Evolutionary conservation across 306 rosid genomes (phyloP), one percentile per base, ranked within the genome.

Genomic region (Vigna trinervia): DNA sequence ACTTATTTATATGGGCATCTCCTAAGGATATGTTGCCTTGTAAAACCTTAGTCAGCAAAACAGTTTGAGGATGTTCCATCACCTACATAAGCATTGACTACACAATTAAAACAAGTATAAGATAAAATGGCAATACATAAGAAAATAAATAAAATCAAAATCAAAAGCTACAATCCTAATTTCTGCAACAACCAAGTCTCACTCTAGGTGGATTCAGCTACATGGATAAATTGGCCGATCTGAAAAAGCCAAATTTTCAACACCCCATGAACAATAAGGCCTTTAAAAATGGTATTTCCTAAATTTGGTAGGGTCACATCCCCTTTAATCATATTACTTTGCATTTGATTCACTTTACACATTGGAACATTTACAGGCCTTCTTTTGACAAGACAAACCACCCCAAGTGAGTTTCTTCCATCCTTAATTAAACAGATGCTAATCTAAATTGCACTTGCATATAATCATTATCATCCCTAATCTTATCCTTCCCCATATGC

Each of bases 61-160:
- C 86, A 67, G 98, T 92, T 78, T 90, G 98, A 81, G 98, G 90
- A 83, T 95, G 97, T 79, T 92, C 97, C 91, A 81, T 86, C 64
- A 92, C 92, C 98, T 94, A 82, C 59, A 77, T 59, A 54, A 82
- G 71, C 74, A 81, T 65, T 76, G 41, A 61, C 38, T 26, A 64
- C 58, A 46, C 57, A 75, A 79, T 48, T 72, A 76, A 5, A 69
- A 46, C 58, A 70, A 17, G 59, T 59, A 39, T 48, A 54, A 45
- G 80, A 76, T 68, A 83, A 61, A 84, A 80, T 56, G 67, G 30
- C 50, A 47, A 62, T 79, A 60, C 46, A 58, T 69, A n/a, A 41
- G 17, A 68, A 60, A 5, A 39, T 34, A 38, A 76, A 64, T 32
- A 26, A 52, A 68, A 61, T 46, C 43, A 38, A 77, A 74, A 74